phyloP scores from a whole-genome alignment of 2,329 filamentous ascomycete genomes.

The Diaporthe destruens region DNA sequence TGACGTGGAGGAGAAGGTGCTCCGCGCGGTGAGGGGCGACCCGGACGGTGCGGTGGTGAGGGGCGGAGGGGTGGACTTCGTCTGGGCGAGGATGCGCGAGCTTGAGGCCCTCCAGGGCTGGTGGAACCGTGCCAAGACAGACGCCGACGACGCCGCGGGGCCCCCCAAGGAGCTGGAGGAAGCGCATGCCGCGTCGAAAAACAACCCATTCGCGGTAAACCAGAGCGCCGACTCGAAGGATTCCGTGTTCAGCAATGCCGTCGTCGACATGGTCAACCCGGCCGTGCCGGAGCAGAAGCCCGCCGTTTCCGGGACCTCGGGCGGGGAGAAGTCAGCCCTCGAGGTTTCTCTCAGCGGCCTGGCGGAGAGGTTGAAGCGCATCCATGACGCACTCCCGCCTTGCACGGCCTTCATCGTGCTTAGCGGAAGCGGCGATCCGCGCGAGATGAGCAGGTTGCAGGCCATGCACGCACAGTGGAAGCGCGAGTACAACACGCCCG shows the following conservation, averaged over 20 bases:
- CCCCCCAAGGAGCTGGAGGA: slow-evolving; percentile 48
- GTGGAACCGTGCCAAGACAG: slow-evolving; percentile 71
- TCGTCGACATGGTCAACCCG: slow-evolving; percentile 36
- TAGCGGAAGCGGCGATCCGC: slow-evolving; percentile 76
- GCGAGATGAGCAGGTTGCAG: slow-evolving; percentile 73
- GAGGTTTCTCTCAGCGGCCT: slow-evolving; percentile 61
- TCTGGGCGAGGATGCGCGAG: slow-evolving; percentile 75
- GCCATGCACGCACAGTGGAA: slow-evolving; percentile 71
- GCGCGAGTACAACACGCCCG: slow-evolving; percentile 73
- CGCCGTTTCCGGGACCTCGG: not conserved
- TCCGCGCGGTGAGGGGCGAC: slow-evolving; percentile 72
- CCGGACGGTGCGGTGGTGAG: slow-evolving; percentile 68
- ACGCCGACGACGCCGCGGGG: slow-evolving; percentile 48
- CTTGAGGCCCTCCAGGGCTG: slow-evolving; percentile 75
- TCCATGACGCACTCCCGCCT: slow-evolving; percentile 70
- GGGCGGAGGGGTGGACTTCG: slow-evolving; percentile 73
- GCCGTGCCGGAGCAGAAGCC: slow-evolving; percentile 16
- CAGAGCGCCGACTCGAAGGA: slow-evolving; percentile 21
- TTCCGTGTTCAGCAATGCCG: slow-evolving; percentile 38
- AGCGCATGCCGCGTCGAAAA: slow-evolving; percentile 33
- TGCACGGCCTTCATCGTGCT: slow-evolving; percentile 76
- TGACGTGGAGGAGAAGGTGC: slow-evolving; percentile 66
- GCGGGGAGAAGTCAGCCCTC: slow-evolving; percentile 50
- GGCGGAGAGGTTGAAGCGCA: slow-evolving; percentile 63
- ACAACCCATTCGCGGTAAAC: slow-evolving; percentile 38